Evolutionary conservation across 2,329 filamentous ascomycete genomes (phyloP).

Genomic region (Alternaria dauci): DNA sequence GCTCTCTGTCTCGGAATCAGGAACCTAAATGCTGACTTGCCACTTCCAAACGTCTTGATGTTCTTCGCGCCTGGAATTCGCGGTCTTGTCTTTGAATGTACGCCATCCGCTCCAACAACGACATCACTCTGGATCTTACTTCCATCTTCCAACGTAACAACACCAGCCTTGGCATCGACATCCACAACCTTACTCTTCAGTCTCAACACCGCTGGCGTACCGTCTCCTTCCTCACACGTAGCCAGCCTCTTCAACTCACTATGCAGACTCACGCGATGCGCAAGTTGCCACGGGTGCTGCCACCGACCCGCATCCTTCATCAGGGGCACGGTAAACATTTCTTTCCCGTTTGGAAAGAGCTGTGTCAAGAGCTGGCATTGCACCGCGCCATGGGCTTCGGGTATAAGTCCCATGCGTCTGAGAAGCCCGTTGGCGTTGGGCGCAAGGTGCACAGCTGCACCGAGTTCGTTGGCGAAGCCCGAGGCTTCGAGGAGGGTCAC

Average conservation of each 20-base stretch:
- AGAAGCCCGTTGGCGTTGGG: constrained; percentile 69
- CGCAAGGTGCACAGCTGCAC: constrained; percentile 69
- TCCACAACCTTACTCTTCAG: constrained; percentile 56
- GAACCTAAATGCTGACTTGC: constrained; percentile 67
- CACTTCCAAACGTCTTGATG: constrained; percentile 56
- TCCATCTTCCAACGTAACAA: constrained; percentile 50
- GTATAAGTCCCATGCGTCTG: constrained; percentile 54
- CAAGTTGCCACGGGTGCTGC: constrained; percentile 63
- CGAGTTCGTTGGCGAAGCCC: constrained; percentile 63
- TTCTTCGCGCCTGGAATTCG: constrained; percentile 38
- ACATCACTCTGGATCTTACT: constrained; percentile 55
- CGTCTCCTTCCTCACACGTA: constrained; percentile 47
- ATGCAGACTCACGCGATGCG: constrained; percentile 64
- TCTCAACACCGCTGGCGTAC: constrained; percentile 50
- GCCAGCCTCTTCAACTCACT: constrained; percentile 60
- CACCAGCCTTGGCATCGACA: constrained; percentile 50
- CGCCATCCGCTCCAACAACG: constrained; percentile 65
- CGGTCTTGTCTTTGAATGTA: constrained; percentile 52
- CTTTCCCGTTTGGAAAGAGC: constrained; percentile 50
- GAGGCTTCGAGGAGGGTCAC: constrained; percentile 56
- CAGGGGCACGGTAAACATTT: constrained; percentile 50
- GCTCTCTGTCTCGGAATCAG: constrained; percentile 59
- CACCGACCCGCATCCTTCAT: constrained; percentile 54
- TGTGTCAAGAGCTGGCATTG: constrained; percentile 45
- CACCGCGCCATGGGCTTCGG: constrained; percentile 52